These are phyloP conservation scores for Trichomonas tenax DNA, from an alignment of 208 protist genomes.

Conservation along the genomic window DNA sequence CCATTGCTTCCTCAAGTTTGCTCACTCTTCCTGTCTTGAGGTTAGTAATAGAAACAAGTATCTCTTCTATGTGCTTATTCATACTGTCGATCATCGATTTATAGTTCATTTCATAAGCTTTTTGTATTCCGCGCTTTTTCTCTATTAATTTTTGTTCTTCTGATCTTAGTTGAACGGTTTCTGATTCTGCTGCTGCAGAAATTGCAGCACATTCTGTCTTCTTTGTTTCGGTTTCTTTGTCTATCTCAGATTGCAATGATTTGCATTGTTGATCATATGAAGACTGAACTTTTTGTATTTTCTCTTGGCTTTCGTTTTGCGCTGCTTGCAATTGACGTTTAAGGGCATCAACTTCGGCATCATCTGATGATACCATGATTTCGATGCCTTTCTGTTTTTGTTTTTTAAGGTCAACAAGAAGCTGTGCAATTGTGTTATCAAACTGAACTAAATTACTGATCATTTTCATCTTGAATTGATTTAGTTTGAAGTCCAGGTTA, in stretches of 20 bases:
- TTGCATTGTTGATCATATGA: background rate
- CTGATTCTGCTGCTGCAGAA: background rate
- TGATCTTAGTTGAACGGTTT: background rate
- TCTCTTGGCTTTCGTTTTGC: background rate
- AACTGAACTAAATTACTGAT: background rate
- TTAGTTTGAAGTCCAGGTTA: background rate
- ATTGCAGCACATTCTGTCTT: background rate
- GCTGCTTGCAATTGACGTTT: background rate
- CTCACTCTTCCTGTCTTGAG: background rate
- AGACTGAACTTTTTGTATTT: background rate
- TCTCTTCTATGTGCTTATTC: background rate
- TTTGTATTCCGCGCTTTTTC: background rate
- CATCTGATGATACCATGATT: background rate
- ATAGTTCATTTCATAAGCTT: background rate
- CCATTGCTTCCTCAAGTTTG: background rate
- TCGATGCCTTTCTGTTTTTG: background rate
- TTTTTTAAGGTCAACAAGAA: background rate
- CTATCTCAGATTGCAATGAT: background rate
- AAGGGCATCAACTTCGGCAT: background rate
- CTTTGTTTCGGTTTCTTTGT: background rate
- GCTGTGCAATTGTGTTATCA: background rate
- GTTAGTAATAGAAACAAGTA: background rate
- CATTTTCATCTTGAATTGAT: background rate
- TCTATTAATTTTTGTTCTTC: background rate
- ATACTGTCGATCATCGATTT: background rate